Evolutionary conservation across 2,329 filamentous ascomycete genomes (phyloP), one percentile per base, ranked within the genome.

Genomic region (Fusarium pseudoanthophilum): DNA sequence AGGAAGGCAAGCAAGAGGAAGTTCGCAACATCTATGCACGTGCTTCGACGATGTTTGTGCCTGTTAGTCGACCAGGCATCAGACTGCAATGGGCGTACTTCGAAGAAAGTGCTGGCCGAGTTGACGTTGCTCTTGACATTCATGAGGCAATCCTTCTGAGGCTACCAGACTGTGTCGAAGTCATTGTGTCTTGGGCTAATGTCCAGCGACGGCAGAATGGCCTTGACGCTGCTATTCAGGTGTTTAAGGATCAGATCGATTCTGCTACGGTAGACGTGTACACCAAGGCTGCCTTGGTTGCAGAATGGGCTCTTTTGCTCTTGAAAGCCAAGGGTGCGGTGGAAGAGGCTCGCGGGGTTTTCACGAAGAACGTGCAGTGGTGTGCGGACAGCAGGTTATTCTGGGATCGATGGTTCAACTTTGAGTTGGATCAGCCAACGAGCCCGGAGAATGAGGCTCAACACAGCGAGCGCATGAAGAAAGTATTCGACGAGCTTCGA

Each of bases 11-110:
- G 81, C 91, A 95, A 51, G 94, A 98, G 80, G 95, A 98, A 79
- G 92, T 95, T 11, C 92, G 96, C 64, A 95, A 94, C 81, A 96
- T 98, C 72, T 98, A 97, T 80, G 91, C 95, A 80, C 91, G 95
- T 64, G 96, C 95, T 15, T 92, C 93, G 74, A 95, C 90, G 57
- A 84, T 97, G 60, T 98, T 92, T 80, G 94, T 97, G 2, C 95
- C 95, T 7, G 92, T 98, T 77, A 94, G 94, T 75, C 88, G 92
- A 65, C 95, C 95, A 1, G 91, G 91, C 3, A 92, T 97, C 72
- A 91, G 96, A 64, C 87, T 98, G 69, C 93, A 97, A 80, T 98
- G 95, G 85, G 95, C 96, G 20, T 94, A 95, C 77, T 98, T 98
- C 74, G 96, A 99, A 80, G 96, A 99, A 84, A 92, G 93, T 82